Evolutionary conservation across 78 protist species (phyloP), one percentile per base, ranked within the genome.

Genomic region (Capsaspora owczarzaki): DNA sequence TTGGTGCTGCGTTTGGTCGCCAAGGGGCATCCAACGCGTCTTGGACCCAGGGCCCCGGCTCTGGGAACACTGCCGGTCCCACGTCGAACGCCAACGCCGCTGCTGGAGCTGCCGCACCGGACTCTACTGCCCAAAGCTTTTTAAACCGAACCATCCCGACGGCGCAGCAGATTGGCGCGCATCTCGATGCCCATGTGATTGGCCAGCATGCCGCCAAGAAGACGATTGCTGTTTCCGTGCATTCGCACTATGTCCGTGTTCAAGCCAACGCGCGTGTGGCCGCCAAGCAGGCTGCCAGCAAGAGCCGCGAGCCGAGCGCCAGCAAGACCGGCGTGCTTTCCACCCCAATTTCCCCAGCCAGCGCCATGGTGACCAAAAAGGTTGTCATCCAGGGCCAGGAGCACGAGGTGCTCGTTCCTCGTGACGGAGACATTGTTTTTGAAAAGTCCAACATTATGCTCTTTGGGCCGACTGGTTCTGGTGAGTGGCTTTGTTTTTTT

Each of bases 391-490:
- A 16, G 56, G 56, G 56, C n/a, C 35, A 2, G n/a, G 33, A 56
- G 29, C 25, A 16, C n/a, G 35, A 16, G 33, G 66, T 25, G 33
- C 33, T 10, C 2, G 66, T 16, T 2, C 66, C 20, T 16, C 20
- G 16, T 20, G 66, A 56, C 14, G 10, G 2, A 2, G 66, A 29
- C 20, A 56, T 56, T 16, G 41, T 25, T 68, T 10, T 82, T 1
- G 90, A 87, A 31, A 82, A 82, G 85, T 31, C 61, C 56, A 87
- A 87, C 76, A 41, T 87, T 33, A 68, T 87, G 23, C 60, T 87
- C 70, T 5, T 79, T 31, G 90, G 90, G 1, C 90, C 90, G 22
- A 82, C 90, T 19, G 90, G 90, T 33, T 74, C 82, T 38, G 83
- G 80, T n/a, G n/a, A n/a, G n/a, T n/a, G n/a, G n/a, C n/a, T n/a